A percentile compares a stretch with the other conserved stretches of the same genome.
Evolutionary conservation across 805 yeast genomes (phyloP).

Genomic region (Cyberlindnera mycetangii): DNA sequence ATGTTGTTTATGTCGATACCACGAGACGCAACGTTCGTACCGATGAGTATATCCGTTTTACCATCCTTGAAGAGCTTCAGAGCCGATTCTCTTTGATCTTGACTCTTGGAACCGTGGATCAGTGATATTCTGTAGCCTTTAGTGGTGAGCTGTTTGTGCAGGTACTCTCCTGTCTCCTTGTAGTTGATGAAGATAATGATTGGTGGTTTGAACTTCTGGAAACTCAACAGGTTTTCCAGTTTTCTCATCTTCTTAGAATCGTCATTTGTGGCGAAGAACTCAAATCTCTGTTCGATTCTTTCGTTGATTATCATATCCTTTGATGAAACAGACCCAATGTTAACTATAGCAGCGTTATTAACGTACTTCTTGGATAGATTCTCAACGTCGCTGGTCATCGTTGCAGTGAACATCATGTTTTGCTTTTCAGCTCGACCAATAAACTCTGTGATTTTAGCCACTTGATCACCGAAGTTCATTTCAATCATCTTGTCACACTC

Average conservation of each 20-base stretch:
- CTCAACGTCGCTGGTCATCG: slow-evolving; percentile 77
- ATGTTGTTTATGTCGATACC: slow-evolving; percentile 93
- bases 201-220: slow-evolving; percentile 42
- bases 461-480: slow-evolving; percentile 86
- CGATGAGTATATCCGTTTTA: slow-evolving; percentile 63
- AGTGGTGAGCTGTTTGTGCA: slow-evolving; percentile 49
- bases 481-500: slow-evolving; percentile 97
- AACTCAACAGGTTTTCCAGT: slow-evolving; percentile 37
- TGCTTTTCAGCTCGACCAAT: slow-evolving; percentile 51
- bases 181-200: slow-evolving; percentile 81
- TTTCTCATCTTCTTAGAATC: slow-evolving; percentile 45
- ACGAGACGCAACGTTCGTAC: slow-evolving; percentile 95
- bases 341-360: slow-evolving; percentile 55
- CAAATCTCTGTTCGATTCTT: slow-evolving; percentile 67
- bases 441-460: slow-evolving; percentile 53
- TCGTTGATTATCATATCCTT: slow-evolving; percentile 35
- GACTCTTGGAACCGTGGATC: slow-evolving; percentile 85
- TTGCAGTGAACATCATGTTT: slow-evolving; percentile 93
- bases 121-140: slow-evolving; percentile 51
- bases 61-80: slow-evolving; percentile 56
- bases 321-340: slow-evolving; percentile 57
- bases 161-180: slow-evolving; percentile 66
- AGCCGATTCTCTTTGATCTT: slow-evolving; percentile 81
- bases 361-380: slow-evolving; percentile 62
- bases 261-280: slow-evolving; percentile 39